These are phyloP conservation scores for Pythium coloratum DNA, from an alignment of 352 stramenopile genomes.

Conservation along the genomic window DNA sequence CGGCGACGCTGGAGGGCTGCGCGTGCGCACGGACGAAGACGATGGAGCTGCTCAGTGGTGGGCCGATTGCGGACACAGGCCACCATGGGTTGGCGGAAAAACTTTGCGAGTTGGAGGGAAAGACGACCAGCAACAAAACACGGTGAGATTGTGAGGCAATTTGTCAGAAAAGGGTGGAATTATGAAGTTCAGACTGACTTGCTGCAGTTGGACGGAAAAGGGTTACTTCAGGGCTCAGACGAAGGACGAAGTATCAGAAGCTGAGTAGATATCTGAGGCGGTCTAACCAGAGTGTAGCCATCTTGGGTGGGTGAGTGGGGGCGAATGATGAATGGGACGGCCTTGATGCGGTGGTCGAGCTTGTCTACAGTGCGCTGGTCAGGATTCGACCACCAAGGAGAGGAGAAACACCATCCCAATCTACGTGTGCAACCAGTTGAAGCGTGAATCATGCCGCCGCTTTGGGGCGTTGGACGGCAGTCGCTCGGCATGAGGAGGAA, in stretches of 20 bases:
- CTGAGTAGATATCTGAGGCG: neutral
- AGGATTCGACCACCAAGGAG: conserved; percentile 3
- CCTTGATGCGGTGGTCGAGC: neutral
- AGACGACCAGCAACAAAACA: neutral
- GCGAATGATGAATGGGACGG: neutral
- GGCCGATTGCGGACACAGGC: conserved; percentile 15
- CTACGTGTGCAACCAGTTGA: neutral
- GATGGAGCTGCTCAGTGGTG: neutral
- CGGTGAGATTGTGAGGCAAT: neutral
- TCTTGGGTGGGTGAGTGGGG: neutral
- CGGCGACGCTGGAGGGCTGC: neutral
- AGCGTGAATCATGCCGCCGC: neutral
- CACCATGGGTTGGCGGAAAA: conserved; percentile 26
- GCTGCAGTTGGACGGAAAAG: conserved; percentile 18
- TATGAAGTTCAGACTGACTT: neutral
- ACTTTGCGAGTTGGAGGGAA: conserved; percentile 21
- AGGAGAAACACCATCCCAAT: neutral
- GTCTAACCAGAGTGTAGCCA: neutral
- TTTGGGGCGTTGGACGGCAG: no score
- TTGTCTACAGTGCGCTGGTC: neutral
- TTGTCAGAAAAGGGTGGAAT: conserved; percentile 2
- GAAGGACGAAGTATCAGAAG: neutral
- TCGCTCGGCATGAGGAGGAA: neutral
- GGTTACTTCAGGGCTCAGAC: conserved; percentile 5
- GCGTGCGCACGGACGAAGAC: neutral